Evolutionary conservation across 768 basidiomycete species (phyloP).

Genomic region (Mycena galericulata): DNA sequence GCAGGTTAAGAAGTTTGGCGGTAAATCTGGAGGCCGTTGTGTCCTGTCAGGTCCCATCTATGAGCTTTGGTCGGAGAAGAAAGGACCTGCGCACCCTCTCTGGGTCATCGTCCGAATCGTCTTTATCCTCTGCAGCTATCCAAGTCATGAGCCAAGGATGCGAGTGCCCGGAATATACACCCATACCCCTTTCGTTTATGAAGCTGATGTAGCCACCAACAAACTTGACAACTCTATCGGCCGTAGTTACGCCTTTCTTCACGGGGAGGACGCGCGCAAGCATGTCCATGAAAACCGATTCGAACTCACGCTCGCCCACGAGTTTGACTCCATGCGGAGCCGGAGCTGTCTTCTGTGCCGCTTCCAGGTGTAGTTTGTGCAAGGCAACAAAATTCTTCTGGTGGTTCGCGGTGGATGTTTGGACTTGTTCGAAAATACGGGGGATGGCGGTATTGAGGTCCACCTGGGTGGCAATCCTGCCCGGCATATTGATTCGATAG

Average conservation of each 20-base stretch:
- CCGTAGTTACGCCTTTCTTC: conserved; percentile 85
- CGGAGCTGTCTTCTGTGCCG: conserved; percentile 63
- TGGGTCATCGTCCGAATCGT: conserved; percentile 49
- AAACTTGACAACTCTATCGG: conserved; percentile 86
- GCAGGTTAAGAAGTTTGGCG: conserved; percentile 68
- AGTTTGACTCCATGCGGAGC: conserved; percentile 68
- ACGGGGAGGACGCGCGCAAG: conserved; percentile 71
- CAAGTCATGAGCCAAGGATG: not conserved
- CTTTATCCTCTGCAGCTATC: conserved; percentile 55
- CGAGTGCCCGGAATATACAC: not conserved
- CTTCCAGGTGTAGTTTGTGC: conserved; percentile 80
- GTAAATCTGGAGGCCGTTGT: conserved; percentile 78
- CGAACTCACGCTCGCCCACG: conserved; percentile 83
- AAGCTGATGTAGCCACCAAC: conserved; percentile 82
- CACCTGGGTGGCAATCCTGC: conserved; percentile 13
- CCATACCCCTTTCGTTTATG: conserved; percentile 80
- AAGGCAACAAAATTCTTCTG: conserved; percentile 90
- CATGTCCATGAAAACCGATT: conserved; percentile 70
- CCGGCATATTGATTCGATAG: conserved; percentile 12
- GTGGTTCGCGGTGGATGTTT: conserved; percentile 81
- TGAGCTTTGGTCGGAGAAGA: too few species aligned
- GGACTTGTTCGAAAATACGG: conserved; percentile 85
- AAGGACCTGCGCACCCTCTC: too few species aligned
- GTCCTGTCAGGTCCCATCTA: too few species aligned
- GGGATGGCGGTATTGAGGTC: conserved; percentile 52